Percentiles rank a stretch among this genome's conserved stretches.
These are phyloP conservation scores for Primulina tabacum DNA, from an alignment of 257 asterid species.

Conservation along the genomic window DNA sequence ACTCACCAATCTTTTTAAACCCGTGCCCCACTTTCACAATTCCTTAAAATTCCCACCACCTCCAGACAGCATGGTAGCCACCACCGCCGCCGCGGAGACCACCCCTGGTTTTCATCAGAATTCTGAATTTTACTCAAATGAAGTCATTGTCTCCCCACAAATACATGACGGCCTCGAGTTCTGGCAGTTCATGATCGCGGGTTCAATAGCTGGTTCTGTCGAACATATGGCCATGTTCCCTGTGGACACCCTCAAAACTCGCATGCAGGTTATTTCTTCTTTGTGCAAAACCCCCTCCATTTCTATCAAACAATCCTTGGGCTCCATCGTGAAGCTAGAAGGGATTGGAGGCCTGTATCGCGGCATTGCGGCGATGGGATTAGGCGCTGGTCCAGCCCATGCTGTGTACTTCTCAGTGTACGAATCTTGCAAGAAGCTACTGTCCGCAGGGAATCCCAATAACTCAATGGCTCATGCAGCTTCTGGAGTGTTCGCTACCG, in stretches of 20 bases:
- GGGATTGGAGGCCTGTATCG: slow-evolving; percentile 47
- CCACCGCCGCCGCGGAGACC: slow-evolving; percentile 21
- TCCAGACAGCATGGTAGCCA: slow-evolving; percentile 27
- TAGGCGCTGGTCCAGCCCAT: slow-evolving; percentile 67
- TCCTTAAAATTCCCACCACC: slow-evolving; percentile 23
- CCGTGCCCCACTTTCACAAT: slow-evolving; percentile 11
- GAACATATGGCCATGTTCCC: slow-evolving; percentile 78
- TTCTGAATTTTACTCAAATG: slow-evolving; percentile 18
- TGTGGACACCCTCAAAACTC: slow-evolving; percentile 59
- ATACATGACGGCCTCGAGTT: slow-evolving; percentile 50
- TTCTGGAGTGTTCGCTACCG: slow-evolving; percentile 48
- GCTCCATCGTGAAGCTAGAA: slow-evolving; percentile 44
- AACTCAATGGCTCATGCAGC: slow-evolving; percentile 46
- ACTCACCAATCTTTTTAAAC: slow-evolving; percentile 29
- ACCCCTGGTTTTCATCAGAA: slow-evolving; percentile 8
- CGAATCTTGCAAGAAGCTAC: slow-evolving; percentile 40
- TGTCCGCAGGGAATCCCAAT: slow-evolving; percentile 35
- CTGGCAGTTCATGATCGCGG: slow-evolving; percentile 68
- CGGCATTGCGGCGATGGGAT: slow-evolving; percentile 61
- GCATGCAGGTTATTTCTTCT: slow-evolving; percentile 58
- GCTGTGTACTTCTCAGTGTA: slow-evolving; percentile 66
- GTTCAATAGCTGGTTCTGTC: slow-evolving; percentile 58
- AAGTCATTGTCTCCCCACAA: slow-evolving; percentile 22
- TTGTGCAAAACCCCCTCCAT: slow-evolving; percentile 31
- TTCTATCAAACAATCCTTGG: slow-evolving; percentile 40